Evolutionary conservation across 257 asterid genomes (phyloP), one percentile per base, ranked within the genome.

Genomic region (Solanum tacnaense): DNA sequence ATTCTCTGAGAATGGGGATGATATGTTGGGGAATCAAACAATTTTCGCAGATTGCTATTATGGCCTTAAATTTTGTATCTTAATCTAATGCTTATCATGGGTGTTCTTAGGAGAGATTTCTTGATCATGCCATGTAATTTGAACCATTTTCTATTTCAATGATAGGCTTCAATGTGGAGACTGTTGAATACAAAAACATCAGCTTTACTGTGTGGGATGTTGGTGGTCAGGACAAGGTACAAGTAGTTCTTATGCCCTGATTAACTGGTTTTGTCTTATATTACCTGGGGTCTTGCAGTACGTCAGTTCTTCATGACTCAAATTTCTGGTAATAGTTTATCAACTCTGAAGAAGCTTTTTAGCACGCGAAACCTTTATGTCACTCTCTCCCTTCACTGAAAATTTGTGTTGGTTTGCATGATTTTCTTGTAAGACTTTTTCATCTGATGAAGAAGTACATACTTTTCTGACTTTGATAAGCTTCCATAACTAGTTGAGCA

Each of bases 131-230:
- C 27, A 72, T 74, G 10, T 35, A 10, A 62, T 36, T 84, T 84
- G 34, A 31, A 67, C 41, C 62, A 9, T 49, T 38, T 49, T n/a
- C 7, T 41, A 78, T 87, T 36, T 39, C 25, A 27, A 81, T 79
- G 20, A 31, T 58, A 71, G 87, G 89, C 29, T 88, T 84, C 86
- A 88, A 84, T 74, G 88, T 88, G 90, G 90, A 88, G 78, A 88
- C 86, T 56, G 88, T 88, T 84, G 90, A 88, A 46, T 88, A 88
- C 83, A 88, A 88, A 71, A 88, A 88, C 34, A 88, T 88, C 70
- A 88, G 86, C 88, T 88, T 88, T 75, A 88, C 90, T 21, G 88
- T 84, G 35, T 84, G 90, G 90, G 90, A 88, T 88, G 88, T 88
- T n/a, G 90, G 88, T 1, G 90, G 88, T 76, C 88, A 88, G 72